Evolutionary conservation across 371 early-diverging fungal genomes (phyloP), one percentile per base, ranked within the genome.

Genomic region (Mortierella sp.): DNA sequence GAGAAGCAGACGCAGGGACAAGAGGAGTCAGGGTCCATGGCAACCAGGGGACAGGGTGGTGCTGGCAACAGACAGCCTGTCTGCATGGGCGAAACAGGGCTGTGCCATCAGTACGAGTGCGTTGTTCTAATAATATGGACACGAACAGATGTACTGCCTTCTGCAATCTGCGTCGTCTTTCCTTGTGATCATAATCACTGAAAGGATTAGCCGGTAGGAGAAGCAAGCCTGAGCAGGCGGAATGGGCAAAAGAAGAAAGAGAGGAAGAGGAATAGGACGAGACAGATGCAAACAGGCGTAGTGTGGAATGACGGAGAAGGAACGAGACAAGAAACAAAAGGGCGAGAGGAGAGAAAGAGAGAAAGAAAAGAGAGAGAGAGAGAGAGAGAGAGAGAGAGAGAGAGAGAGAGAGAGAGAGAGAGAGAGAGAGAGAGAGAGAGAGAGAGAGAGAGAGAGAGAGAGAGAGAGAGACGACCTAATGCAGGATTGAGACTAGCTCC

Each of bases 381-480:
- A 25, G 59, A 14, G 28, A 53, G 50, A 50, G 57, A 43, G 28
- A 18, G 55, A 5, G 66, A 37, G 29, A 23, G 44, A 21, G 56
- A 48, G 15, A 29, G 46, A 15, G 58, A 62, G 57, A 45, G 55
- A 64, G 53, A 55, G 53, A 44, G n/a, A 61, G 44, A 21, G 44
- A 50, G 43, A 44, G n/a, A 14, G 43, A 11, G 60, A 59, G n/a
- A 25, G 50, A 21, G 14, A 21, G 50, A 50, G 50, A n/a, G 50
- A 50, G 4, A 5, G 50, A 50, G 4, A 37, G 50, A n/a, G 6
- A n/a, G 21, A 50, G 4, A 50, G 50, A 21, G 3, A 50, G 50
- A 50, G 3, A 50, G 53, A 53, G 53, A 26, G 9, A 53, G 26
- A 53, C 19, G 26, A 53, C 21, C 19, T 3, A 53, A 53, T 12